Evolutionary conservation across 2,329 filamentous ascomycete species (phyloP).

Genomic region (Xylariaceae sp.): DNA sequence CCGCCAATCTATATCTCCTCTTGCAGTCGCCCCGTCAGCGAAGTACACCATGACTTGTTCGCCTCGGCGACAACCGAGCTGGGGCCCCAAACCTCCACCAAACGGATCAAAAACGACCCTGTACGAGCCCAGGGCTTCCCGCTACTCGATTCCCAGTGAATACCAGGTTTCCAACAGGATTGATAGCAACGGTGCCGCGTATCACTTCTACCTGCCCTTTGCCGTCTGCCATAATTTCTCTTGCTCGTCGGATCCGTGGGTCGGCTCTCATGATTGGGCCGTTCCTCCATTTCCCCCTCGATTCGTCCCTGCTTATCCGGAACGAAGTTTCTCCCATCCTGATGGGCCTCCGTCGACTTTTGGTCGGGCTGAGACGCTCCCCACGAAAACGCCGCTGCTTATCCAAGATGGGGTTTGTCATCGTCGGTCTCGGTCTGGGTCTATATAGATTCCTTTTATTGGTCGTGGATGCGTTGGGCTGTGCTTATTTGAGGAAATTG

Average conservation of each 20-base stretch:
- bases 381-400: constrained; percentile 2
- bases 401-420: constrained; percentile 8
- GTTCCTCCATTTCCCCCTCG: neutral
- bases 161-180: neutral
- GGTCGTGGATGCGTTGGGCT: neutral
- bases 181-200: constrained; percentile 6
- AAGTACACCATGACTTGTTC: constrained; percentile 1
- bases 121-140: constrained; percentile 7
- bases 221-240: constrained; percentile 13
- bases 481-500: neutral
- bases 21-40: neutral
- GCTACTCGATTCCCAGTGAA: neutral
- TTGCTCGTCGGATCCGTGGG: neutral
- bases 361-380: constrained; percentile 9
- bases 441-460: constrained; percentile 6
- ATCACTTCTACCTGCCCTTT: constrained; percentile 19
- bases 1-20: neutral
- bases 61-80: neutral
- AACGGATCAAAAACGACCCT: constrained; percentile 12
- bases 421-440: constrained; percentile 15
- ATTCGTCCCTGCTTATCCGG: neutral
- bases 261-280: neutral
- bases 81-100: neutral
- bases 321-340: neutral
- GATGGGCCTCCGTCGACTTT: neutral